These are phyloP conservation scores for Linnemannia exigua DNA, from an alignment of 192 early-diverging fungal species.

Conservation along the genomic window DNA sequence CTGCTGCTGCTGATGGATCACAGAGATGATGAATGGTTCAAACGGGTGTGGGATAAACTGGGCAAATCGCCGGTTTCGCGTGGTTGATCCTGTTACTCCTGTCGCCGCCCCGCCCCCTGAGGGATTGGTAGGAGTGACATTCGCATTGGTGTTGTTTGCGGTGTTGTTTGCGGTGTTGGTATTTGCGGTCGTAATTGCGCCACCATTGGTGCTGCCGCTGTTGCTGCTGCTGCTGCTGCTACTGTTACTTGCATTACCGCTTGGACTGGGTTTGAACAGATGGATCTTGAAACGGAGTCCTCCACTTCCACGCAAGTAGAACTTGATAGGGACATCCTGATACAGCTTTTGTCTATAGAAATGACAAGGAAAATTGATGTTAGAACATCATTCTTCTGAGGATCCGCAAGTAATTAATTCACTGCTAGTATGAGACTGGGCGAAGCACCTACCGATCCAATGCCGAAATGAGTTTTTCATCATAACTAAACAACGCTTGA, in stretches of 20 bases:
- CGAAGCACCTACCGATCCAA: constrained; percentile 67
- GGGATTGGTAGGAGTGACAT: constrained; percentile 1
- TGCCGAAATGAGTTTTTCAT: constrained; percentile 74
- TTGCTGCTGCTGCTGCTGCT: constrained; percentile 14
- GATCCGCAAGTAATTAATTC: neutral
- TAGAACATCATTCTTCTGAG: neutral
- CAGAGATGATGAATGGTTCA: constrained; percentile 77
- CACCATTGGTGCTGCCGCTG: neutral
- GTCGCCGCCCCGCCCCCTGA: neutral
- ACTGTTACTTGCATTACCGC: neutral
- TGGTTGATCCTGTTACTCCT: neutral
- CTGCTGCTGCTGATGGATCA: constrained; percentile 59
- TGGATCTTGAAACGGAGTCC: constrained; percentile 71
- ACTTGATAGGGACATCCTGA: constrained; percentile 73
- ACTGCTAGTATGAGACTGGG: neutral
- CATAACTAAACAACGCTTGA: constrained; percentile 73
- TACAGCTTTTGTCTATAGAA: constrained; percentile 61
- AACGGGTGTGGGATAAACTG: constrained; percentile 77
- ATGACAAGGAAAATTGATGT: neutral
- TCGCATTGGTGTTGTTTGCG: constrained; percentile 6
- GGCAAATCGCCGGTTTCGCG: constrained; percentile 63
- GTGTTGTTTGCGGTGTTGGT: constrained; percentile 1
- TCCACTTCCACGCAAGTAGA: constrained; percentile 70
- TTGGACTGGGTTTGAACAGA: constrained; percentile 28
- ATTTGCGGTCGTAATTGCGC: neutral